Conservation (phyloP, 1,139 yeast genomes). For the Ogataea hybrid region DNA sequence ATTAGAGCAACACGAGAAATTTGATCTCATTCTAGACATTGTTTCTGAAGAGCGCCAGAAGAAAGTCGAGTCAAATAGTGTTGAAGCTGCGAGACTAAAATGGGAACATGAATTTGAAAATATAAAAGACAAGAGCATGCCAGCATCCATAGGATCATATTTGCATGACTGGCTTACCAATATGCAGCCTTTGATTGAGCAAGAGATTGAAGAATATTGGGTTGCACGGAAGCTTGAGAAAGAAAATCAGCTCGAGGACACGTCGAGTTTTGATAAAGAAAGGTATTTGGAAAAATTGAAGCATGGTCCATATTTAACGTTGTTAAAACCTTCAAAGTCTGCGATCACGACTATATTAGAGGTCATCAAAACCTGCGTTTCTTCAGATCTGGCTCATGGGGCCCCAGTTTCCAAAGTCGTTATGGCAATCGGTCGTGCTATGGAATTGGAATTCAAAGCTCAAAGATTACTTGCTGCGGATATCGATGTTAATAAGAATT, state of each 20-base stretch:
- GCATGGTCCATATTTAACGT: constrained; percentile 76
- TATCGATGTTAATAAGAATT: constrained; percentile 41
- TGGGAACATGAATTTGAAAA: constrained; percentile 86
- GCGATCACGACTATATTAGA: constrained; percentile 85
- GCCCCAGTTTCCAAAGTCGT: constrained; percentile 85
- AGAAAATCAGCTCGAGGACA: constrained; percentile 12
- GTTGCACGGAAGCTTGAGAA: constrained; percentile 32
- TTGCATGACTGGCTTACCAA: constrained; percentile 76
- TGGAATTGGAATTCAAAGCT: constrained; percentile 80
- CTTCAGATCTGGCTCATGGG: constrained; percentile 79
- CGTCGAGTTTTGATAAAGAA: constrained; percentile 34
- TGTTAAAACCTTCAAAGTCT: constrained; percentile 78
- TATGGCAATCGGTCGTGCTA: constrained; percentile 75
- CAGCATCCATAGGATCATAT: constrained; percentile 64
- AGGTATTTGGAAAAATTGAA: constrained; percentile 52
- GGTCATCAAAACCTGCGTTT: constrained; percentile 61
- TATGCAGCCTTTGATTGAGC: constrained; percentile 65
- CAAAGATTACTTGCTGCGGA: constrained; percentile 61
- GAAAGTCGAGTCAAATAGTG: constrained; percentile 71
- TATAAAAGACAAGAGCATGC: constrained; percentile 48
- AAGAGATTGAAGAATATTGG: constrained; percentile 55
- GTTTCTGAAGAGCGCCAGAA: constrained; percentile 76
- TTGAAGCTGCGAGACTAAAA: constrained; percentile 81
- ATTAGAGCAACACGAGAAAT: constrained; percentile 51
- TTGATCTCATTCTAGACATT: constrained; percentile 63